These are phyloP conservation scores for Verticillium klebahnii DNA, from an alignment of 2,329 filamentous ascomycete genomes.

Conservation along the genomic window DNA sequence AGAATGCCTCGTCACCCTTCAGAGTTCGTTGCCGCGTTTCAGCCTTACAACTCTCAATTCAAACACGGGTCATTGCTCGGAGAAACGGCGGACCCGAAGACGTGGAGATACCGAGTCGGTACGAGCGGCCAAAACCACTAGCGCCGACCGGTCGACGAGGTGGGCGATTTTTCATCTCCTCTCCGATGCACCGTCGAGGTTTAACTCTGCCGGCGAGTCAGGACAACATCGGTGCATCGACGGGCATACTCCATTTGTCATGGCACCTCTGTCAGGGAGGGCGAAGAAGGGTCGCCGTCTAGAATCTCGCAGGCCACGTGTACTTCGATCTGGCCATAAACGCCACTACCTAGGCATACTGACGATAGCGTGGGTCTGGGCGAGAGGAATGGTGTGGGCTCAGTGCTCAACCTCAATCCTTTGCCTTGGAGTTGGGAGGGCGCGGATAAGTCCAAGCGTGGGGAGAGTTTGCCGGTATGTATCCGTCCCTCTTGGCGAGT, in stretches of 20 bases:
- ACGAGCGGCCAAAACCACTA: background rate
- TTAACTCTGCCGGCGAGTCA: background rate
- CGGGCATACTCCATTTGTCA: background rate
- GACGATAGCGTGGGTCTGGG: no score
- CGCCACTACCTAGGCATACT: background rate
- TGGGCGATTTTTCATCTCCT: background rate
- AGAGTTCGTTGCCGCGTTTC: background rate
- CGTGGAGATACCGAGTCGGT: no score
- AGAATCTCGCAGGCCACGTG: background rate
- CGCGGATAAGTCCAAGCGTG: no score
- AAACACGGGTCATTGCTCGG: background rate
- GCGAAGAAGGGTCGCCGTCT: background rate
- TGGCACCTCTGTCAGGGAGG: background rate
- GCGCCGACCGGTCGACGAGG: background rate
- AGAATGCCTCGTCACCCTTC: background rate
- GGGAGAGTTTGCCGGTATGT: no score
- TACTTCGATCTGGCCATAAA: background rate
- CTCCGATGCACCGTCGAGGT: background rate
- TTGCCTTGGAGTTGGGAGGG: no score
- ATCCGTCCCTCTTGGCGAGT: no score
- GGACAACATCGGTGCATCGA: background rate
- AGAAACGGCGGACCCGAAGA: background rate
- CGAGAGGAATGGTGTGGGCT: no score
- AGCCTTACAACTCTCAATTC: background rate
- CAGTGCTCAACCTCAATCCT: no score